Evolutionary conservation across 2,329 filamentous ascomycete genomes (phyloP), one percentile per base, ranked within the genome.

Genomic region (Tolypocladium cylindrosporum): DNA sequence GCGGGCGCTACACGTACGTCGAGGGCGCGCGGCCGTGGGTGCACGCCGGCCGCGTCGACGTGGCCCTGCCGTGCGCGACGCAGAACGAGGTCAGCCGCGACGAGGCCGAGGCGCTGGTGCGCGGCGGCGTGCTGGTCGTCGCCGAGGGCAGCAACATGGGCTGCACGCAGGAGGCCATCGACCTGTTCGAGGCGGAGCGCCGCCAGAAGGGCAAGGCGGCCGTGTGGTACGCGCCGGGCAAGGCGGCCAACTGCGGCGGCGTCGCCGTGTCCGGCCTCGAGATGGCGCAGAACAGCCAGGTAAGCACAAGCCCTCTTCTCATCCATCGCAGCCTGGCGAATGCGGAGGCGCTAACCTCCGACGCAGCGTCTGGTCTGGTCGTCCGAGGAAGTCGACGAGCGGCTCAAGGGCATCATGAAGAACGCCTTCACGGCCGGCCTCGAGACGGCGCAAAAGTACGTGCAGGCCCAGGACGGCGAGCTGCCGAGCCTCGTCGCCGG

Each of bases 81-180:
- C 92, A 99, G 82, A 99, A 99, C 81, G 94, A 99, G 79, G 91
- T 99, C 69, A 91, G 84, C 70, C 86, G 87, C 71, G 91, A 94
- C 68, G 94, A 99, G 81, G 94, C 92, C 56, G 80, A 90, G 78
- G 85, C 83, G 21, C 84, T 97, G 51, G 84, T 97, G 60, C 81
- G 81, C 55, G 83, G 82, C 60, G 93, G 93, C 65, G 83, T 82
- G 70, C 85, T 87, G 72, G 95, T 91, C 79, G 87, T 97, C 65
- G 94, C 94, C 59, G 94, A 99, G 79, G 94, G 94, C 58, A 94
- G 89, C 77, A 97, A 97, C 85, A 97, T 99, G 94, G 94, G 94
- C 63, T 97, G 91, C 82, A 97, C 92, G 40, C 91, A 94, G 77
- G 91, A 89, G 64, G 93, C 93, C 65, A 97, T 99, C 69, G 89